Evolutionary conservation across 2,329 filamentous ascomycete species (phyloP).

Genomic region (Fusarium buharicum): DNA sequence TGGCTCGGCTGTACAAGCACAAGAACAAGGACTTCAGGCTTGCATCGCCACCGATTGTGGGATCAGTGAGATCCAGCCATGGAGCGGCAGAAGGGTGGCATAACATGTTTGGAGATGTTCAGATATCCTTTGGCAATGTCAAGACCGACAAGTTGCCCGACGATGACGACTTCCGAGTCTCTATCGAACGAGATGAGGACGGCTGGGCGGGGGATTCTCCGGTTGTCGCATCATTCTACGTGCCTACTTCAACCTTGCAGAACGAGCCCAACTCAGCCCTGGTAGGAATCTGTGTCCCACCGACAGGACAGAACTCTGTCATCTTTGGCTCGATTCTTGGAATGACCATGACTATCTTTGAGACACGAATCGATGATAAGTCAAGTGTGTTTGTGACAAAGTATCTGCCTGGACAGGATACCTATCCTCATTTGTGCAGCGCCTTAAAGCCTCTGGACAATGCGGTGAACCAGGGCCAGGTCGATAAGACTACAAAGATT

Average conservation of each 20-base stretch:
- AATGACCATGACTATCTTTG: slow-evolving; percentile 46
- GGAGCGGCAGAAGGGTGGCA: slow-evolving; percentile 45
- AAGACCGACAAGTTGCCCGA: slow-evolving; percentile 39
- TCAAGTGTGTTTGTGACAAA: slow-evolving; percentile 52
- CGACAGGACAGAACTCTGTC: slow-evolving; percentile 38
- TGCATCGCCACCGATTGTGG: slow-evolving; percentile 47
- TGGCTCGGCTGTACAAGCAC: slow-evolving; percentile 46
- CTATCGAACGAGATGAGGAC: slow-evolving; percentile 49
- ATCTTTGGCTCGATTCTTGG: slow-evolving; percentile 45
- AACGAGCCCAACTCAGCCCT: slow-evolving; percentile 46
- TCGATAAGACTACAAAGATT: slow-evolving; percentile 42
- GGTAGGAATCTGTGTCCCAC: slow-evolving; percentile 49
- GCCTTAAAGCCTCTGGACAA: slow-evolving; percentile 40
- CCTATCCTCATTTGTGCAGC: slow-evolving; percentile 43
- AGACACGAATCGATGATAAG: slow-evolving; percentile 46
- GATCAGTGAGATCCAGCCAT: slow-evolving; percentile 44
- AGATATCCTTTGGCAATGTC: slow-evolving; percentile 55
- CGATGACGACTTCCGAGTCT: slow-evolving; percentile 48
- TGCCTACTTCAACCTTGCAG: slow-evolving; percentile 51
- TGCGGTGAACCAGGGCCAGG: slow-evolving; percentile 23
- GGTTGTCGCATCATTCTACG: slow-evolving; percentile 56
- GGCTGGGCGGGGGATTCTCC: slow-evolving; percentile 53
- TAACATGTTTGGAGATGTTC: slow-evolving; percentile 54
- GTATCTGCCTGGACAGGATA: slow-evolving; percentile 50
- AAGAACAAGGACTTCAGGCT: slow-evolving; percentile 19